Evolutionary conservation across 129 eudicot species (phyloP), one percentile per base, ranked within the genome.

Genomic region (Cynara cardunculus): DNA sequence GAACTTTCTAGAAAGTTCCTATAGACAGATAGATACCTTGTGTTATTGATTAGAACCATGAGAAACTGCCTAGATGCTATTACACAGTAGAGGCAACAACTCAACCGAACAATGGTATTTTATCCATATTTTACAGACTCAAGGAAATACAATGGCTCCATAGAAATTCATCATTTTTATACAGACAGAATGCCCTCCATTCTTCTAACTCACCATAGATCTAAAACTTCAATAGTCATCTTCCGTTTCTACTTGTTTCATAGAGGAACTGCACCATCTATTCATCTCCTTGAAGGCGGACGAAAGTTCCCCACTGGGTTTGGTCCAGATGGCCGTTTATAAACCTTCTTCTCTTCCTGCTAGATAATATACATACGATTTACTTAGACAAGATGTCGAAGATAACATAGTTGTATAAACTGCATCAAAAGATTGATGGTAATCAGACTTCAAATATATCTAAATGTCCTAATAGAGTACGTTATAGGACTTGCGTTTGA

Each of bases 251-350:
- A 27, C 75, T 72, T 66, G 8, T 78, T 83, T 27, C 78, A 18
- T 35, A 34, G 41, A 64, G 77, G 35, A 78, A 73, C 37, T 67
- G 64, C 67, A 69, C 62, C 76, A 35, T 68, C 37, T 75, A 32
- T 66, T 90, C 81, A 89, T 80, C 32, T 32, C 68, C 80, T 80
- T 31, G 91, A 83, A 71, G 96, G 93, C 8, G 92, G 94, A 22
- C 82, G 83, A 24, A 82, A 80, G 81, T 91, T 89, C 80, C 89
- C 92, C 10, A 30, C 41, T 1, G 93, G 97, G 73, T 87, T 91
- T 7, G 93, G 93, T 80, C 89, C 93, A 39, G 97, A 90, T 82
- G 92, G 92, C 26, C 74, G 80, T 83, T 90, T 90, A 75, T 81
- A 61, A 27, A 76, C 75, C 78, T 76, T 85, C 75, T 72, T 76